Conservation (phyloP, 2,329 filamentous ascomycete species). For the Pestalotiopsis sp. region DNA sequence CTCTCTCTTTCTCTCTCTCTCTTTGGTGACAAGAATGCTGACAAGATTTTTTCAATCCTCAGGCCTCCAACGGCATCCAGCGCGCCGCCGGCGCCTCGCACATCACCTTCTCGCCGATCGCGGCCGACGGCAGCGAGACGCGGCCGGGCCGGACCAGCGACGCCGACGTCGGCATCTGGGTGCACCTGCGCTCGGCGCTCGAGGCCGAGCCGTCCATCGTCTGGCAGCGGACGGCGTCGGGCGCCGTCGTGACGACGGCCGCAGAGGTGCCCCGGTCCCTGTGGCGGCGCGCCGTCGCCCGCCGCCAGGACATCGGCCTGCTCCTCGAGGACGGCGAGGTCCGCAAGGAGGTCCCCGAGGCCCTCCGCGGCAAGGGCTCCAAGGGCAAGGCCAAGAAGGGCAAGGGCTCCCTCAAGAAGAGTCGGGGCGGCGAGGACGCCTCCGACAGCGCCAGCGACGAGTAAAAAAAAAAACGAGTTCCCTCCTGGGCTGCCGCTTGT, state of each 20-base stretch:
- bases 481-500: not conserved
- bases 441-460: slow-evolving; percentile 34
- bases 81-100: slow-evolving; percentile 39
- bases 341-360: slow-evolving; percentile 43
- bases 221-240: slow-evolving; percentile 40
- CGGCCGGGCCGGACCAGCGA: slow-evolving; percentile 29
- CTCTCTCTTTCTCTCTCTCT: too few species aligned
- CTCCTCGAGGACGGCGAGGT: slow-evolving; percentile 44
- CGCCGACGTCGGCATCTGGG: slow-evolving; percentile 45
- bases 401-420: slow-evolving; percentile 33
- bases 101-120: slow-evolving; percentile 32
- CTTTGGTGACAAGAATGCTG: too few species aligned
- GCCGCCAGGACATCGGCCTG: slow-evolving; percentile 41
- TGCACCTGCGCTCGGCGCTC: slow-evolving; percentile 37
- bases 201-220: slow-evolving; percentile 31
- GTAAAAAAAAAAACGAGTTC: slow-evolving; percentile 1
- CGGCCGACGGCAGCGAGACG: slow-evolving; percentile 27
- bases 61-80: slow-evolving; percentile 38
- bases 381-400: slow-evolving; percentile 43
- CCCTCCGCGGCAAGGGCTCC: slow-evolving; percentile 40
- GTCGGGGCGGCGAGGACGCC: slow-evolving; percentile 28
- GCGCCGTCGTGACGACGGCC: slow-evolving; percentile 33
- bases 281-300: slow-evolving; percentile 44
- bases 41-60: too few species aligned
- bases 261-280: slow-evolving; percentile 35